phyloP scores from a whole-genome alignment of 306 rosid genomes.

The Gleditsia sinensis region DNA sequence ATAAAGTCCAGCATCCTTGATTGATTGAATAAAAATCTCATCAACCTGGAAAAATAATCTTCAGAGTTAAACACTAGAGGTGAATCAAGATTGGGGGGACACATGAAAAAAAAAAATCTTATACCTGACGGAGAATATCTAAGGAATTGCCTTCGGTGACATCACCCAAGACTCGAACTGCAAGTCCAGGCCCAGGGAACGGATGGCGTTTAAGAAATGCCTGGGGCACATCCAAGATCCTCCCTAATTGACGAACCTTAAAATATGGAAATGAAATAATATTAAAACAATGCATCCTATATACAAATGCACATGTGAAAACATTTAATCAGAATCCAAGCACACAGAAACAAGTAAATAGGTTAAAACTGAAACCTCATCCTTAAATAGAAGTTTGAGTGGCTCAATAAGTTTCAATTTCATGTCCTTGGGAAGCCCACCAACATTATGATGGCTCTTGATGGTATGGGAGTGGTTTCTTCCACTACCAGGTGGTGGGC shows the following conservation, averaged over 20 bases:
- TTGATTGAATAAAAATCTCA: constrained; percentile 90
- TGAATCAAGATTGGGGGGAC: not conserved
- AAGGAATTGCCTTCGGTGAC: constrained; percentile 83
- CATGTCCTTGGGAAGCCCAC: constrained; percentile 99
- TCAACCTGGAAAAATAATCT: constrained; percentile 62
- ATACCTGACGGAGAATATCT: constrained; percentile 84
- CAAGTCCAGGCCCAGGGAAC: constrained; percentile 98
- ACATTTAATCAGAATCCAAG: not conserved
- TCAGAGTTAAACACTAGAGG: not conserved
- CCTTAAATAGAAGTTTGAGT: constrained; percentile 89
- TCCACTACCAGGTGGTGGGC: constrained; percentile 97
- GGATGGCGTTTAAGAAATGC: constrained; percentile 92
- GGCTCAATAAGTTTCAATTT: constrained; percentile 94
- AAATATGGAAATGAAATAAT: not conserved
- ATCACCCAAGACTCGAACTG: constrained; percentile 89
- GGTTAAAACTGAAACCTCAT: constrained; percentile 68
- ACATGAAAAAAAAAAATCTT: constrained; percentile 4
- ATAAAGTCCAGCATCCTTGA: constrained; percentile 90
- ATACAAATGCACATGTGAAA: not conserved
- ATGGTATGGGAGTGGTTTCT: constrained; percentile 93
- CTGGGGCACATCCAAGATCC: constrained; percentile 75
- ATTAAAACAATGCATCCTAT: not conserved
- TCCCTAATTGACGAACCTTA: constrained; percentile 87
- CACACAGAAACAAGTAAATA: constrained; percentile 14
- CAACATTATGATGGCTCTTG: constrained; percentile 98